Base-by-base conservation (phyloP, 345 rosid species). In the Angophora floribunda region DNA sequence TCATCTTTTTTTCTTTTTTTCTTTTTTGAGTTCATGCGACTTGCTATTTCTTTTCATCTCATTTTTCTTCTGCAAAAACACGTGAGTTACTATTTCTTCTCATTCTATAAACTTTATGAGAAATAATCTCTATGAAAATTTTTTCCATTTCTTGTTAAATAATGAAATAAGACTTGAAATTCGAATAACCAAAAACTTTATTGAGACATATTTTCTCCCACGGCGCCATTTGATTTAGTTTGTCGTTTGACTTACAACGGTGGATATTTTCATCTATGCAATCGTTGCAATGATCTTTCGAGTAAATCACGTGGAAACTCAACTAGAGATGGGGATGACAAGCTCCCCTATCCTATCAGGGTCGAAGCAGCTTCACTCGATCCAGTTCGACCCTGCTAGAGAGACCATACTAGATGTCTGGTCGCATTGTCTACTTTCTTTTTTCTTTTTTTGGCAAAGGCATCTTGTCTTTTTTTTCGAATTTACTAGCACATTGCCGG, bases 51-150 rank as follows among this genome's bases (percentile, higher is more conserved):
- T n/a, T n/a, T 4, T 28, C 8, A 6, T 63, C 70, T 63, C 75
- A 0, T 63, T 13, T 13, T 63, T 63, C 17, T 28, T 63, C 3
- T 61, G 6, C 2, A 28, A 0, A 0, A 30, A 28, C 70, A 1
- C 0, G 32, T 6, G 75, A 63, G 32, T 63, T n/a, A 13, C 2
- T n/a, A n/a, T n/a, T 13, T 13, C 36, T 63, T 63, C 17, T n/a
- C 19, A 1, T 7, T 63, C 75, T 13, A 63, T 13, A 11, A 17
- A 61, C 67, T 61, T 61, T 12, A 28, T 12, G 32, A 61, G 32
- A 61, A 28, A 12, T 26, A 61, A 61, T 61, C 32, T 5, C 0
- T 36, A 36, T 36, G 7, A 61, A 28, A 2, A 26, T 61, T 6
- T 61, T 61, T 28, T 26, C 30, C 7, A 61, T 61, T 6, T 28